Conservation (phyloP, 2,329 filamentous ascomycete species). For the Sarocladium strictum region DNA sequence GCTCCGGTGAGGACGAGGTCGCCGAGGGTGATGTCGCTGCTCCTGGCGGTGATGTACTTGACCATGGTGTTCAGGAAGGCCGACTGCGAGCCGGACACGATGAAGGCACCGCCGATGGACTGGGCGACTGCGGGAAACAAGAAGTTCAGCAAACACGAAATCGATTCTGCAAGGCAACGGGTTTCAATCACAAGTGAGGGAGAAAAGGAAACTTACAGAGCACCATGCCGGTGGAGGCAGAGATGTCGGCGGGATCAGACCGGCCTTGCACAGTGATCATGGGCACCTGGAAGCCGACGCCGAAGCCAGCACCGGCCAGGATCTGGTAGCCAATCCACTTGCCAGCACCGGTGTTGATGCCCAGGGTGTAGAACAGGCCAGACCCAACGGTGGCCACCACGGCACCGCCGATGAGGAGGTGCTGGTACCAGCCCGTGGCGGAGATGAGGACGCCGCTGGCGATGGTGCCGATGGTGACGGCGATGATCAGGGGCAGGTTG, state of each 20-base stretch:
- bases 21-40: constrained; percentile 29
- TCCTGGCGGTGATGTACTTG: constrained; percentile 23
- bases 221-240: constrained; percentile 41
- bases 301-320: constrained; percentile 41
- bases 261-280: constrained; percentile 43
- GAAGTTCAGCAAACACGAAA: too few relatives aligned
- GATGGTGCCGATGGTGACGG: not conserved
- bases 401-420: constrained; percentile 38
- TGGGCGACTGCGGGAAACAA: constrained; percentile 41
- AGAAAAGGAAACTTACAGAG: constrained; percentile 27
- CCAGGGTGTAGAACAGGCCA: constrained; percentile 36
- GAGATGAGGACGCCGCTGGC: constrained; percentile 23
- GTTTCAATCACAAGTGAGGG: not conserved
- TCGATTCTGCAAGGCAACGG: constrained; percentile 14
- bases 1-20: constrained; percentile 37
- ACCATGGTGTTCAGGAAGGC: constrained; percentile 41
- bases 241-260: constrained; percentile 34
- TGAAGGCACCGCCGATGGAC: constrained; percentile 43
- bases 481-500: constrained; percentile 9
- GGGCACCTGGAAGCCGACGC: constrained; percentile 40
- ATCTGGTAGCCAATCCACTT: constrained; percentile 51
- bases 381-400: constrained; percentile 36
- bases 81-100: constrained; percentile 42
- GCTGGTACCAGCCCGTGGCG: constrained; percentile 34
- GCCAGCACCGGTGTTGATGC: constrained; percentile 29